These are phyloP conservation scores for Talaromyces adpressus DNA, from an alignment of 495 filamentous ascomycete genomes.

Conservation along the genomic window DNA sequence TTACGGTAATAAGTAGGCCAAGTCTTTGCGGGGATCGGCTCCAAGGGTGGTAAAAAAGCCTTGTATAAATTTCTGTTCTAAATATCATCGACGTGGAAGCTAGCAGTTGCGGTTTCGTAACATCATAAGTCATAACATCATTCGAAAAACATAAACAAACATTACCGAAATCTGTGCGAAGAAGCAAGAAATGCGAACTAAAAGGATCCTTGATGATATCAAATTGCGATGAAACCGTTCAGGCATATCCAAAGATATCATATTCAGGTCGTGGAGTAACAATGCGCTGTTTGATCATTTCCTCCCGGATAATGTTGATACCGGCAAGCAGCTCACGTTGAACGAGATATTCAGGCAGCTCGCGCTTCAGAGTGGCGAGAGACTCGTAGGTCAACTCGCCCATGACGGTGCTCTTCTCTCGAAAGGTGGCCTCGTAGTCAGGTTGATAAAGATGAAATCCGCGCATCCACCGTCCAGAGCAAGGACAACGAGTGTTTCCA, in stretches of 20 bases:
- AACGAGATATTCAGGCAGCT: neutral
- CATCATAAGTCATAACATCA: neutral
- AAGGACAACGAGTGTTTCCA: conserved; percentile 25
- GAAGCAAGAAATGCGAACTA: neutral
- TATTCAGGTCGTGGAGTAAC: neutral
- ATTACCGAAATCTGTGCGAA: neutral
- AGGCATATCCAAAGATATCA: neutral
- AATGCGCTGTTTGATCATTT: conserved; percentile 7
- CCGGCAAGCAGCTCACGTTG: neutral
- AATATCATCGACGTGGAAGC: neutral
- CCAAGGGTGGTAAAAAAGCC: too few relatives aligned
- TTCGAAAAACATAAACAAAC: neutral
- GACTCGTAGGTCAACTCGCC: conserved; percentile 4
- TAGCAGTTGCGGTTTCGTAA: neutral
- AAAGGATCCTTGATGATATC: neutral
- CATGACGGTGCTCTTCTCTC: conserved; percentile 3
- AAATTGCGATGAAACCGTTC: neutral
- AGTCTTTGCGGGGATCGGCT: too few relatives aligned
- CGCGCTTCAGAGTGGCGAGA: neutral
- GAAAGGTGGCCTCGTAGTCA: neutral
- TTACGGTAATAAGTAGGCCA: too few relatives aligned
- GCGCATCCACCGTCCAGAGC: conserved; percentile 28
- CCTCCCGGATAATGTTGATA: conserved; percentile 6
- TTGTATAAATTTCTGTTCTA: neutral
- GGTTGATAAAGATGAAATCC: neutral